Evolutionary conservation across 2,329 filamentous ascomycete genomes (phyloP).

Genomic region (Pseudocercospora eumusae): DNA sequence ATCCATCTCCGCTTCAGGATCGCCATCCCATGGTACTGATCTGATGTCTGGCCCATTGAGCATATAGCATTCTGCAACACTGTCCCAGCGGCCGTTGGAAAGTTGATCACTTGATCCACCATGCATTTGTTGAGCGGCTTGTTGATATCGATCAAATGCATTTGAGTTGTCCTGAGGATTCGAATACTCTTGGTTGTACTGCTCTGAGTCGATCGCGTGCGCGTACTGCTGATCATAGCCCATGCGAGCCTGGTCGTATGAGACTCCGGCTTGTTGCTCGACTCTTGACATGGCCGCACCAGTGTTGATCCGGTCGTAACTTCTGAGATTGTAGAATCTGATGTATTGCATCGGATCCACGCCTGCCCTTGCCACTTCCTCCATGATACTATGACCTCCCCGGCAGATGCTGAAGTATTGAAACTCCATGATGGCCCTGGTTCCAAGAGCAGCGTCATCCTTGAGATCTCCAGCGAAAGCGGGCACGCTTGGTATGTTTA

Average conservation of each 20-base stretch:
- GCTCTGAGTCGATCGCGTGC: conserved; percentile 27
- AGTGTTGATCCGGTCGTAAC: conserved; percentile 79
- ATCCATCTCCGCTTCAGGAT: conserved; percentile 58
- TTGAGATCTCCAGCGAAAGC: conserved; percentile 80
- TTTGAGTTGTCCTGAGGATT: conserved; percentile 29
- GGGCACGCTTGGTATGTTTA: conserved; percentile 77
- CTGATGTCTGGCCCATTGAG: conserved; percentile 70
- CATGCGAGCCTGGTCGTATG: conserved; percentile 66
- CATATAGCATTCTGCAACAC: conserved; percentile 81
- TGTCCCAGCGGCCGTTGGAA: conserved; percentile 66
- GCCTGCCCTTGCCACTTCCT: conserved; percentile 64
- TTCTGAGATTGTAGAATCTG: conserved; percentile 80
- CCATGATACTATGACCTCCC: conserved; percentile 75
- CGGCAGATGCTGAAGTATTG: conserved; percentile 80
- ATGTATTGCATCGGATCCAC: conserved; percentile 74
- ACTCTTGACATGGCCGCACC: conserved; percentile 62
- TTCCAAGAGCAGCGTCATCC: conserved; percentile 70
- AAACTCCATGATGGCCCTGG: conserved; percentile 84
- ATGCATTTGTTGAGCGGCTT: conserved; percentile 59
- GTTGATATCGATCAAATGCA: conserved; percentile 69
- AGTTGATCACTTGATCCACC: conserved; percentile 47
- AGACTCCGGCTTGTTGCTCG: conserved; percentile 64
- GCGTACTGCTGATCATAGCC: conserved; percentile 52
- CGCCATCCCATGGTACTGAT: conserved; percentile 60
- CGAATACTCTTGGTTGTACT: conserved; percentile 39